Base-by-base conservation (phyloP, 345 rosid genomes). In the Hibiscus mutabilis region DNA sequence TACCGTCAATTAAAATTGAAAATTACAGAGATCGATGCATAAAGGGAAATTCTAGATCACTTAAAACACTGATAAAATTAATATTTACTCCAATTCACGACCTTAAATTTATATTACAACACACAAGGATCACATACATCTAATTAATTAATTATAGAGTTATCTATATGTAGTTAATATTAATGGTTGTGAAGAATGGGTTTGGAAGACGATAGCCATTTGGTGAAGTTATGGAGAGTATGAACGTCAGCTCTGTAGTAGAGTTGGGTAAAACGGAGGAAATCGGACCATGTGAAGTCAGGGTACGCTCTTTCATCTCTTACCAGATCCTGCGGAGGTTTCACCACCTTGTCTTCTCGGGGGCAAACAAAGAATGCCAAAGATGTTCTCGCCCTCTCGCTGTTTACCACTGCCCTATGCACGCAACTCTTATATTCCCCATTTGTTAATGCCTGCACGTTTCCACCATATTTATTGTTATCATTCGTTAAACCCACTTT, bases 201-300 rank as follows among this genome's bases (percentile, higher is more conserved):
- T 14, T 70, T 67, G 70, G 74, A 72, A 69, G 78, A 69, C 31
- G 21, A 53, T n/a, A 87, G 75, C 85, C 88, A 86, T 0, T 60
- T 40, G 75, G 78, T 14, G 80, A 85, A 87, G 79, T 60, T 76
- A 22, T 72, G 79, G 60, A 85, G 84, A 8, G 91, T 87, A 27
- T 75, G 66, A 11, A 24, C 83, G 25, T 87, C 91, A 62, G 83
- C 75, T 68, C 91, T 73, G 27, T 85, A 79, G 68, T 80, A 82
- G 33, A 44, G 79, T 76, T 85, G 85, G 3, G 96, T 88, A 76
- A 91, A 91, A 7, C 77, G 81, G 62, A 84, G 71, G 70, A 92
- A 75, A 71, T 77, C 82, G 13, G 96, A 88, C 97, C 93, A 92
- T 9, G 89, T 88, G 81, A 89, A 92, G 69, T 92, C 96, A 2